Percentiles rank a stretch among this genome's conserved stretches.
phyloP scores from a whole-genome alignment of 1,139 yeast genomes.

The Taiozyma sp. region DNA sequence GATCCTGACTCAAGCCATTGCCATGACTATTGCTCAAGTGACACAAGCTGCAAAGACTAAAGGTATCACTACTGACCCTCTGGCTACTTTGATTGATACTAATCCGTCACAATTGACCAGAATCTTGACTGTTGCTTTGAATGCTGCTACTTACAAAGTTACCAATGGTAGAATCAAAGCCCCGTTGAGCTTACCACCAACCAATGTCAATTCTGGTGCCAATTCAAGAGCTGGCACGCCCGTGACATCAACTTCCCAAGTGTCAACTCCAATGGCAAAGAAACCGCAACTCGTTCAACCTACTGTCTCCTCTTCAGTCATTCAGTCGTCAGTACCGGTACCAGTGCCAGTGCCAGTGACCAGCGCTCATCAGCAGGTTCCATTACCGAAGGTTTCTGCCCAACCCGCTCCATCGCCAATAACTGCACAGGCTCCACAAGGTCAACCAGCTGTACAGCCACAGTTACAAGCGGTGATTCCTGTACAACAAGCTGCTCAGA shows the following conservation, averaged over 20 bases:
- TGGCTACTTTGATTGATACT: constrained; percentile 75
- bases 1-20: constrained; percentile 85
- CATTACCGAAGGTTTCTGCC: not conserved
- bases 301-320: not conserved
- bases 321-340: not conserved
- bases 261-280: not conserved
- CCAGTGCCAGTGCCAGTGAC: not conserved
- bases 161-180: constrained; percentile 40
- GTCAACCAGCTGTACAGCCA: not conserved
- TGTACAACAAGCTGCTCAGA: not conserved
- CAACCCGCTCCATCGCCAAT: not conserved
- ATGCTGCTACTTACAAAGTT: constrained; percentile 68
- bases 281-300: not conserved
- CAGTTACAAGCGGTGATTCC: not conserved
- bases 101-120: constrained; percentile 86
- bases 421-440: not conserved
- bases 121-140: constrained; percentile 77
- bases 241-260: not conserved
- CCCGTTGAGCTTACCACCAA: constrained; percentile 28
- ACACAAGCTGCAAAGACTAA: constrained; percentile 83
- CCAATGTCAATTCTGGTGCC: constrained; percentile 8
- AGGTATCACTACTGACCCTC: constrained; percentile 77
- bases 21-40: constrained; percentile 88
- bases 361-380: not conserved
- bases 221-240: not conserved